These are phyloP conservation scores for Margaritispora aquatica DNA, from an alignment of 495 filamentous ascomycete genomes.

Conservation along the genomic window DNA sequence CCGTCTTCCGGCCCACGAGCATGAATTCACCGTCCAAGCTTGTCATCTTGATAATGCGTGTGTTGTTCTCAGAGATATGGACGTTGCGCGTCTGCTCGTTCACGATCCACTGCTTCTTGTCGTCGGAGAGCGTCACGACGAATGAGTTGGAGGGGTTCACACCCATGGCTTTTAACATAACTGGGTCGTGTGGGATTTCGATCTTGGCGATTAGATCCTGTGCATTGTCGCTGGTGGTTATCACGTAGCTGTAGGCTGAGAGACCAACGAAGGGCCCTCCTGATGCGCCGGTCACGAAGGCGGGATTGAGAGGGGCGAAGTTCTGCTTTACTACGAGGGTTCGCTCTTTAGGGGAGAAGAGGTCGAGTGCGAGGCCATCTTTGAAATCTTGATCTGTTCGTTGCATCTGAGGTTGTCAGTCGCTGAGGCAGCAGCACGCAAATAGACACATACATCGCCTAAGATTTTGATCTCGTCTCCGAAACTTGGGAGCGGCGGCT, in stretches of 20 bases:
- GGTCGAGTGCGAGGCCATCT: slow-evolving; percentile 17
- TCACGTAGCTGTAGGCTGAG: slow-evolving; percentile 17
- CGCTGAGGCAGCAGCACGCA: background rate
- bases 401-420: slow-evolving; percentile 13
- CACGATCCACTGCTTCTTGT: slow-evolving; percentile 15
- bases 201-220: slow-evolving; percentile 21
- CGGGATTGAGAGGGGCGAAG: slow-evolving; percentile 9
- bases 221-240: slow-evolving; percentile 17
- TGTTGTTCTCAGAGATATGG: slow-evolving; percentile 18
- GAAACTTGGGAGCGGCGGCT: slow-evolving; percentile 7
- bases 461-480: slow-evolving; percentile 13
- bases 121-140: slow-evolving; percentile 11
- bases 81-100: slow-evolving; percentile 15
- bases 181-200: slow-evolving; percentile 17
- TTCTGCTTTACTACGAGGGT: slow-evolving; percentile 18
- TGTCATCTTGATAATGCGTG: slow-evolving; percentile 20
- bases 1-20: slow-evolving; percentile 7
- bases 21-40: slow-evolving; percentile 17
- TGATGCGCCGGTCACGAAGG: slow-evolving; percentile 14
- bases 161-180: slow-evolving; percentile 8
- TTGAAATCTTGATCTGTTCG: slow-evolving; percentile 20
- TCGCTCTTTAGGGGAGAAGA: slow-evolving; percentile 17
- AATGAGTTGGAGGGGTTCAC: slow-evolving; percentile 12
- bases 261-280: slow-evolving; percentile 16
- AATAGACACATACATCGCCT: slow-evolving; percentile 3